Base-by-base conservation (phyloP, 371 early-diverging fungal genomes). In the Mucor lusitanicus region DNA sequence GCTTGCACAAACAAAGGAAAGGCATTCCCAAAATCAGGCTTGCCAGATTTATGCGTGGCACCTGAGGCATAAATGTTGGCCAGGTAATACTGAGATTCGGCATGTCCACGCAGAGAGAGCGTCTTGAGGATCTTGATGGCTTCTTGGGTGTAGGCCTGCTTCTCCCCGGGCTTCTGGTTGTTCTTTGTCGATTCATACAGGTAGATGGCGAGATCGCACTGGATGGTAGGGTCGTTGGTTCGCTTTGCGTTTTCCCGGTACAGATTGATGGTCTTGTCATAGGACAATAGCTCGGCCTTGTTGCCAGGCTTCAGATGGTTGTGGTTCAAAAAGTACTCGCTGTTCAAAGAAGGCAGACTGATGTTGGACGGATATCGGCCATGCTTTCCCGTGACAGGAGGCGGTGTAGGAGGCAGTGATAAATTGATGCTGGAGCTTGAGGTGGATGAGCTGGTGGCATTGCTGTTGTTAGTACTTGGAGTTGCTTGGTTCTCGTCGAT, bases 121-220 rank as follows among this genome's bases (percentile, higher is more conserved):
- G 85, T 82, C 59, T 84, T 82, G 33, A 87, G 54, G n/a, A 90
- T 67, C 65, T 87, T 85, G 69, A 79, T 75, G 27, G 87, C 88
- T 68, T 90, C 90, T 30, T 68, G 72, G 35, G 86, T 72, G 59
- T 86, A 79, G 42, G 83, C 82, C 44, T 79, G 69, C 3, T 75
- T 78, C 27, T 81, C 77, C 35, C 78, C 74, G 12, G 73, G 72
- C 27, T 84, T 62, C 4, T 28, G 25, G 21, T 37, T 40, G 3
- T 81, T 72, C 37, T 86, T 85, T 46, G 86, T 87, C 17, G 87
- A 82, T 28, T 87, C 84, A 9, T 88, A 85, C 73, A 91, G 79
- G 55, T 85, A 90, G 19, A 85, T 86, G 5, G 92, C 93, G 71
- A 94, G 89, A 63, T 91, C 92, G 39, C 92, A 86, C 72, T 91